Percentiles rank a stretch among this genome's conserved stretches.
Evolutionary conservation across 371 early-diverging fungal genomes (phyloP).

Genomic region (Dichotomocladium elegans): DNA sequence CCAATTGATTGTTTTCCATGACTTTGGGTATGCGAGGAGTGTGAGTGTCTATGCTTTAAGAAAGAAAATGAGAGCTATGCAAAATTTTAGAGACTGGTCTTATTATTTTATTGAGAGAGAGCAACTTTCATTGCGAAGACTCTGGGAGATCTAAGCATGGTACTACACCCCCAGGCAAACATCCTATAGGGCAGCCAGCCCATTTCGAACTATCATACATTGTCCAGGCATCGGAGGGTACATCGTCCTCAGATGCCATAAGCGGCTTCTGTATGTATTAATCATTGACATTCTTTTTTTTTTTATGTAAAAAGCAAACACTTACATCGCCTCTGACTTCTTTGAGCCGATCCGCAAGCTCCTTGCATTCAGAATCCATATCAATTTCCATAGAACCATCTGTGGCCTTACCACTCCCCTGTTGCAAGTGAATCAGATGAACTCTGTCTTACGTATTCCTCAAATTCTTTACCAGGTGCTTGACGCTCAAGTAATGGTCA

Average conservation of each 20-base stretch:
- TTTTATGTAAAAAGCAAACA: too few relatives aligned
- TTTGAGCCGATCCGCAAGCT: constrained; percentile 16
- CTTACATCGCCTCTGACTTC: constrained; percentile 13
- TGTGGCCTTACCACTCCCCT: background rate
- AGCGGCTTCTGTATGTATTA: background rate
- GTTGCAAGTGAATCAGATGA: background rate
- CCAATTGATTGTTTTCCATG: constrained; percentile 7
- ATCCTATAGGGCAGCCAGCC: constrained; percentile 37
- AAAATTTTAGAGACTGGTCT: too few relatives aligned
- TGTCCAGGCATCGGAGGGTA: constrained; percentile 18
- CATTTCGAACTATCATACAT: constrained; percentile 21
- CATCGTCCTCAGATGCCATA: background rate
- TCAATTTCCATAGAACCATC: constrained; percentile 2
- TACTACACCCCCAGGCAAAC: constrained; percentile 35
- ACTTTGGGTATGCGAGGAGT: too few relatives aligned
- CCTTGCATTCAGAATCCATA: constrained; percentile 13
- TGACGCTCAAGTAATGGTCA: constrained; percentile 24
- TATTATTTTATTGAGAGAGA: too few relatives aligned
- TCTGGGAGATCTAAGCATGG: constrained; percentile 29
- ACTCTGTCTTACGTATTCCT: background rate
- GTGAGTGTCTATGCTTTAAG: too few relatives aligned
- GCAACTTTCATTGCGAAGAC: too few relatives aligned
- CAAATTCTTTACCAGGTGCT: background rate
- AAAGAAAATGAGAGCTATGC: background rate
- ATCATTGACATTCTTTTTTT: background rate